These are phyloP conservation scores for Meyerozyma athensensis DNA, from an alignment of 1,139 yeast genomes.

Conservation along the genomic window DNA sequence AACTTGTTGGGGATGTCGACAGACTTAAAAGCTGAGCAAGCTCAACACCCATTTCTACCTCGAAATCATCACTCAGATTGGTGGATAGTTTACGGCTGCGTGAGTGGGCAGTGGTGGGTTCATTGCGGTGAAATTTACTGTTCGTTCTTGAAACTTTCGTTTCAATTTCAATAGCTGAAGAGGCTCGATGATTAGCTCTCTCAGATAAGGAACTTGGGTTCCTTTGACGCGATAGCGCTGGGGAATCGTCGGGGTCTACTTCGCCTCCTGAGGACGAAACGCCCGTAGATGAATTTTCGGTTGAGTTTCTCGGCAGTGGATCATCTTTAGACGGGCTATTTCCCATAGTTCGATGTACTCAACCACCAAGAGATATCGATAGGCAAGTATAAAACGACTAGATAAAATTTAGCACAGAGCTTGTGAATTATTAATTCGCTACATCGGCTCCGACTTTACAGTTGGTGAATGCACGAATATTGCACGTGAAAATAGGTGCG, in stretches of 20 bases:
- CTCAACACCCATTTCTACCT: constrained; percentile 1
- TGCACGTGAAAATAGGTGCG: neutral
- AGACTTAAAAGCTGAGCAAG: constrained; percentile 2
- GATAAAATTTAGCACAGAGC: neutral
- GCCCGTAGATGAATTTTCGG: constrained; percentile 16
- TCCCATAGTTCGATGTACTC: constrained; percentile 38
- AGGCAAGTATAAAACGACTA: neutral
- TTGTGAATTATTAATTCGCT: constrained; percentile 1
- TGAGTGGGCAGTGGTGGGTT: neutral
- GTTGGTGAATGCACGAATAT: neutral
- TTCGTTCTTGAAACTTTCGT: neutral
- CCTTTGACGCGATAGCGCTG: constrained; percentile 40
- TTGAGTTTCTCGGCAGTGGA: constrained; percentile 42
- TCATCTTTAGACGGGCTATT: constrained; percentile 57
- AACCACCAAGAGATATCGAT: neutral
- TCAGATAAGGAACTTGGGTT: neutral
- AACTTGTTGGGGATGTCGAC: constrained; percentile 1
- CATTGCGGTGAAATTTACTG: neutral
- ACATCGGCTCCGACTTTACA: neutral
- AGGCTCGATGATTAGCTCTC: neutral
- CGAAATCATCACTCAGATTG: neutral
- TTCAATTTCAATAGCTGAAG: constrained; percentile 3
- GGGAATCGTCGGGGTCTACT: constrained; percentile 41
- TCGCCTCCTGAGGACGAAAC: constrained; percentile 27
- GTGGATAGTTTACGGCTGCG: neutral